Percentiles rank a stretch among this genome's conserved stretches.
phyloP scores from a whole-genome alignment of 2,329 filamentous ascomycete species.

The Arthroderma sp. region DNA sequence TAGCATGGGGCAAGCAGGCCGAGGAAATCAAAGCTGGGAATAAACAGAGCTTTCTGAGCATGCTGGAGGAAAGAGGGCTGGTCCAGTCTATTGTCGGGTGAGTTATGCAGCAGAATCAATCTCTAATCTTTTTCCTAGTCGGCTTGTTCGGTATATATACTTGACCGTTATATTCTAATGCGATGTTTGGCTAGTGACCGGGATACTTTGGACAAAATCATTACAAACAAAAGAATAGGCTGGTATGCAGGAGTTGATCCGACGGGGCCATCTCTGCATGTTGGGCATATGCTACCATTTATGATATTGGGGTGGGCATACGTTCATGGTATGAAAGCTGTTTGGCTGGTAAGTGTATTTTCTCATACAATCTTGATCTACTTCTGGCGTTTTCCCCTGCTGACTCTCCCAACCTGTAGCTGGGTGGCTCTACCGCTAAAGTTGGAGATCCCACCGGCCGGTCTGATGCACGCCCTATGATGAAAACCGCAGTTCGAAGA shows the following conservation, averaged over 20 bases:
- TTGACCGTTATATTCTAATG: neutral
- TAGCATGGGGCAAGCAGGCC: conserved; percentile 28
- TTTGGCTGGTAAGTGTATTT: conserved; percentile 29
- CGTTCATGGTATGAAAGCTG: conserved; percentile 33
- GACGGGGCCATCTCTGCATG: conserved; percentile 37
- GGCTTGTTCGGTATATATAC: neutral
- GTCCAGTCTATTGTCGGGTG: conserved; percentile 35
- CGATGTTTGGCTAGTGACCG: conserved; percentile 21
- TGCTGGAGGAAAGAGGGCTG: conserved; percentile 34
- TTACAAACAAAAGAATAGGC: conserved; percentile 34
- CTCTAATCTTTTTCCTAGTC: neutral
- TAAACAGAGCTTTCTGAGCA: conserved; percentile 30
- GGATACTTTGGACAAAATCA: conserved; percentile 29
- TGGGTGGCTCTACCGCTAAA: conserved; percentile 34
- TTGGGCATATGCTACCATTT: conserved; percentile 39
- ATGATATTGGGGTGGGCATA: conserved; percentile 40
- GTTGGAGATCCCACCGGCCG: conserved; percentile 37
- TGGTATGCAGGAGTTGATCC: conserved; percentile 38
- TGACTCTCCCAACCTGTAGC: conserved; percentile 16
- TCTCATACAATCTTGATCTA: neutral
- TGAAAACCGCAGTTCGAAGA: conserved; percentile 27
- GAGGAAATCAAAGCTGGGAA: conserved; percentile 31
- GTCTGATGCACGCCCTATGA: conserved; percentile 25
- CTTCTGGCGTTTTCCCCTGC: neutral
- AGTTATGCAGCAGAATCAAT: neutral